A percentile compares a stretch with the other conserved stretches of the same genome.
phyloP scores from a whole-genome alignment of 2,329 filamentous ascomycete genomes.

The Fulvia fulva region DNA sequence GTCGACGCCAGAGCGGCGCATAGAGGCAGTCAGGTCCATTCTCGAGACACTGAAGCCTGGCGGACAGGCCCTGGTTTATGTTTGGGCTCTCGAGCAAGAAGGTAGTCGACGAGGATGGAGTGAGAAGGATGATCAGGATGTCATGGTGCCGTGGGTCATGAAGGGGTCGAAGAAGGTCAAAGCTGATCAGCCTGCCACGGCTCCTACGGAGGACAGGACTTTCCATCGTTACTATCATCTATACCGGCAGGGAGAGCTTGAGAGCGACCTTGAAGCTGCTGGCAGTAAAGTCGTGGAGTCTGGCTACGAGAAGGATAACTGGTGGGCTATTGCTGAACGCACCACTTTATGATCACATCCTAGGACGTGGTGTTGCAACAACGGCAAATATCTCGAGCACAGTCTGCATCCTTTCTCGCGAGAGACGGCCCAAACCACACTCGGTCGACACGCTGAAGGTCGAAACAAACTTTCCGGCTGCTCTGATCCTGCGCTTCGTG shows the following conservation, averaged over 20 bases:
- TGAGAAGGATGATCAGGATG: slow-evolving; percentile 76
- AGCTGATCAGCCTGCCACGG: slow-evolving; percentile 11
- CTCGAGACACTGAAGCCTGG: slow-evolving; percentile 57
- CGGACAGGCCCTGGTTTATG: slow-evolving; percentile 76
- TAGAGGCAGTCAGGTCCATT: slow-evolving; percentile 68
- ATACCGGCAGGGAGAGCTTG: slow-evolving; percentile 81
- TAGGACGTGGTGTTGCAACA: neutral
- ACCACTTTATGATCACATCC: neutral
- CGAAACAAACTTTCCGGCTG: neutral
- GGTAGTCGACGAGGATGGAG: slow-evolving; percentile 84
- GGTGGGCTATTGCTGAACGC: slow-evolving; percentile 63
- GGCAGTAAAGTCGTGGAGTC: slow-evolving; percentile 72
- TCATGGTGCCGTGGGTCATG: slow-evolving; percentile 94
- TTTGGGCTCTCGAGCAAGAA: slow-evolving; percentile 94
- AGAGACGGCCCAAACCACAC: neutral
- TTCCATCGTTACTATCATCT: slow-evolving; percentile 94
- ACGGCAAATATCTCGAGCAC: neutral
- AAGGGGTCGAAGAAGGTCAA: slow-evolving; percentile 35
- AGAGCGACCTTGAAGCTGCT: slow-evolving; percentile 68
- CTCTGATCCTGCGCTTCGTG: neutral
- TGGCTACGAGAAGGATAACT: slow-evolving; percentile 96
- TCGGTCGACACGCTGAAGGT: neutral
- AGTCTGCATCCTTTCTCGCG: neutral
- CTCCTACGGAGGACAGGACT: slow-evolving; percentile 43
- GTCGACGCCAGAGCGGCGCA: slow-evolving; percentile 68